These are phyloP conservation scores for Colletotrichum graminicola DNA, from an alignment of 2,329 filamentous ascomycete species.

Conservation along the genomic window DNA sequence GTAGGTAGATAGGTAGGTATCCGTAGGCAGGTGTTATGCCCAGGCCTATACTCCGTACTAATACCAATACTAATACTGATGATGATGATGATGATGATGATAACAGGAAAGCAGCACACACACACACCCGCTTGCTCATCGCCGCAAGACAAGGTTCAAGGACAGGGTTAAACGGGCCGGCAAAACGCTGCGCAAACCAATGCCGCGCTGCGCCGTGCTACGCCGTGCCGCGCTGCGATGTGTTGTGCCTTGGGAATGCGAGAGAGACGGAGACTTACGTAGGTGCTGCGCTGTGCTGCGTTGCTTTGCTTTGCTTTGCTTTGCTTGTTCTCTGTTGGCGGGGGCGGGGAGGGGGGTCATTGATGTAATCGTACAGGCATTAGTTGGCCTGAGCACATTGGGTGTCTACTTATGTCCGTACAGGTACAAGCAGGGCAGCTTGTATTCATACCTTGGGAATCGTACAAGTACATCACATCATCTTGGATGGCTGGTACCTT, in stretches of 20 bases:
- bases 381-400: not conserved
- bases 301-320: no score
- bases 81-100: no score
- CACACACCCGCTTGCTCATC: not conserved
- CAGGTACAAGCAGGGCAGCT: no score
- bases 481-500: not conserved
- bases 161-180: not conserved
- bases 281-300: not conserved
- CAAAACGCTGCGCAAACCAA: constrained; percentile 9
- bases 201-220: not conserved
- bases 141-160: not conserved
- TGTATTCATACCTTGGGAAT: no score
- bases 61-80: no score
- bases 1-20: no score
- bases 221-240: not conserved
- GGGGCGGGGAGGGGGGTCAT: constrained; percentile 44
- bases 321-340: constrained; percentile 41
- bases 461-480: not conserved
- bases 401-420: no score
- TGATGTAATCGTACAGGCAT: constrained; percentile 50
- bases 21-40: no score
- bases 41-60: no score
- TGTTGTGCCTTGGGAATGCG: constrained; percentile 6
- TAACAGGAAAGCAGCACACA: no score
- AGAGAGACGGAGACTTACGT: constrained; percentile 9